Base-by-base conservation (phyloP, 257 asterid genomes). In the Cynanchum wilfordii region DNA sequence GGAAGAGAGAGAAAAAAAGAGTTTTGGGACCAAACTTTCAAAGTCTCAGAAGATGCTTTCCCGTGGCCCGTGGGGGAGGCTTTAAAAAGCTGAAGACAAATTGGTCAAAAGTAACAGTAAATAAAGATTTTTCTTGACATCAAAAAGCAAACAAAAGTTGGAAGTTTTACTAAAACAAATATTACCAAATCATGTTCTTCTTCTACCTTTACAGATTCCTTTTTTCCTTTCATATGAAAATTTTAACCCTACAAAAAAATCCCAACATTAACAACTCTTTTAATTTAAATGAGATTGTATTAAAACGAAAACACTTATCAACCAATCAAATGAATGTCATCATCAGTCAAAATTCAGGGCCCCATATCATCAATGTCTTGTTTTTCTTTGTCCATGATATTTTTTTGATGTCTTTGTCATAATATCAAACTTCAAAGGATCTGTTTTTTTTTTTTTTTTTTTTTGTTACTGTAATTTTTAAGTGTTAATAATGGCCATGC, bases 1-100 rank as follows among this genome's bases (percentile, higher is more conserved):
- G 45, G n/a, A n/a, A 33, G 38, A 33, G 38, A 33, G 4, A 33
- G 38, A 33, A 4, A 33, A 4, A 40, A 10, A 40, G 45, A 40
- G 7, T 6, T 52, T 17, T 22, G 24, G 57, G 57, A 52, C 57
- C 57, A 52, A 17, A 40, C 11, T 40, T 7, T 52, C 11, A 17
- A 50, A 5, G 1, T 2, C 20, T 15, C 19, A 13, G 6, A 50
- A 50, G 17, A 50, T 50, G 55, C 55, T 50, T 13, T 40, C 45
- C 44, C 55, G 0, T 19, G 57, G n/a, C n/a, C n/a, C n/a, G n/a
- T n/a, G n/a, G n/a, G n/a, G 2, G 57, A 0, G 24, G 81, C 77
- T 75, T 60, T 77, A 78, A 81, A 88, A 84, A 89, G 78, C 75
- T 74, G 8, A 55, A 76, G 83, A 69, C 84, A 83, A 84, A 49